Evolutionary conservation across 805 yeast genomes (phyloP).

Genomic region (Candida odintsovae): DNA sequence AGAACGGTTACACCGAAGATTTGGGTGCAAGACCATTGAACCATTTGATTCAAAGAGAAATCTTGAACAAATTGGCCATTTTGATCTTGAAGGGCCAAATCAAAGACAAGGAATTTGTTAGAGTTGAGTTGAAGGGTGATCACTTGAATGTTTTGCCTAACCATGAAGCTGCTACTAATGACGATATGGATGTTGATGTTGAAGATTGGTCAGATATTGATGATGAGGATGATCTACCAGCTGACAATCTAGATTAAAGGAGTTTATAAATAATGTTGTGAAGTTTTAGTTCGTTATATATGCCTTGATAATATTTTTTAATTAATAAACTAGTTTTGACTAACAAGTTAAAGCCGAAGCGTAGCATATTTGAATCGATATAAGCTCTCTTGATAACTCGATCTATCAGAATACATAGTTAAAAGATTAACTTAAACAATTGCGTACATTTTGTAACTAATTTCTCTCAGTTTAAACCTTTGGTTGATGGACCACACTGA

Average conservation of each 20-base stretch:
- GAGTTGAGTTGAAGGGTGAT: conserved; percentile 45
- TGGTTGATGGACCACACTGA: background rate
- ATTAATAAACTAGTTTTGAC: too few relatives aligned
- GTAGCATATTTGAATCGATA: too few relatives aligned
- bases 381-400: too few relatives aligned
- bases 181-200: conserved; percentile 47
- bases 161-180: conserved; percentile 53
- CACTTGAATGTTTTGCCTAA: conserved; percentile 82
- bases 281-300: background rate
- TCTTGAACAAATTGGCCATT: conserved; percentile 86
- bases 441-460: too few relatives aligned
- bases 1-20: conserved; percentile 85
- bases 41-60: conserved; percentile 83
- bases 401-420: too few relatives aligned
- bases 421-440: too few relatives aligned
- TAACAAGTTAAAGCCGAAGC: background rate
- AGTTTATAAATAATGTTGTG: background rate
- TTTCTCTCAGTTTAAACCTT: background rate
- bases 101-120: conserved; percentile 81
- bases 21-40: conserved; percentile 96
- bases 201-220: conserved; percentile 59
- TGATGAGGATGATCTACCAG: conserved; percentile 41
- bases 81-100: conserved; percentile 82
- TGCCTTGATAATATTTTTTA: too few relatives aligned
- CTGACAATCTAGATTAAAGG: conserved; percentile 11